Evolutionary conservation across 352 stramenopile genomes (phyloP), one percentile per base, ranked within the genome.

Genomic region (Blastocystis sp.): DNA sequence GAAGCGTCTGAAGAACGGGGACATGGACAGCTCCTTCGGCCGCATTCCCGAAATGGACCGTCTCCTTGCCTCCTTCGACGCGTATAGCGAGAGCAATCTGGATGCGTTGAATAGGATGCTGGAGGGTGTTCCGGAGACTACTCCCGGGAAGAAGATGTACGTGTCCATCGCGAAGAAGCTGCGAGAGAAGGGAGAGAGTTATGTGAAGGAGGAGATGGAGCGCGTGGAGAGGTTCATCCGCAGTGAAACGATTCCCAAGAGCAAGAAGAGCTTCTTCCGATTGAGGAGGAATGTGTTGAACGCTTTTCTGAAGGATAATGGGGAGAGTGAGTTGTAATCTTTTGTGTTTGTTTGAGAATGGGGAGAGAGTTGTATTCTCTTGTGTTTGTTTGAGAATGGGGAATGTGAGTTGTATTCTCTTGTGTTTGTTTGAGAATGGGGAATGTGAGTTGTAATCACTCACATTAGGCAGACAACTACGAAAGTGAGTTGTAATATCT

Each of bases 91-190:
- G 9, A 65, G 66, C 14, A 9, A 14, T 10, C 34, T 78, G 9
- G 14, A 88, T 48, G 38, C 79, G 56, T 4, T 79, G 7, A 19
- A 76, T 14, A 43, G 9, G 67, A 38, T 40, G n/a, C 28, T 79
- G 19, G 67, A 79, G n/a, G 56, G 53, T 2, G 21, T 71, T 28
- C n/a, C 62, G 45, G 60, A 40, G 17, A 48, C 41, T 28, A 34
- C 28, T 1, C 41, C 28, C 7, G 43, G 5, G 19, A 79, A 67
- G 48, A 78, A 61, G 60, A 34, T 88, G 3, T 88, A 88, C 38
- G 28, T n/a, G n/a, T 76, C 78, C 0, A 79, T 88, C 53, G 21
- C 66, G 56, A 61, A 62, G 67, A 88, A 88, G 78, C 59, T 88
- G 21, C 43, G 28, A 11, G 28, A 53, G 40, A 70, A 88, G 40